These are phyloP conservation scores for Discostella stelligeroides DNA, from an alignment of 108 stramenopile genomes.

Conservation along the genomic window DNA sequence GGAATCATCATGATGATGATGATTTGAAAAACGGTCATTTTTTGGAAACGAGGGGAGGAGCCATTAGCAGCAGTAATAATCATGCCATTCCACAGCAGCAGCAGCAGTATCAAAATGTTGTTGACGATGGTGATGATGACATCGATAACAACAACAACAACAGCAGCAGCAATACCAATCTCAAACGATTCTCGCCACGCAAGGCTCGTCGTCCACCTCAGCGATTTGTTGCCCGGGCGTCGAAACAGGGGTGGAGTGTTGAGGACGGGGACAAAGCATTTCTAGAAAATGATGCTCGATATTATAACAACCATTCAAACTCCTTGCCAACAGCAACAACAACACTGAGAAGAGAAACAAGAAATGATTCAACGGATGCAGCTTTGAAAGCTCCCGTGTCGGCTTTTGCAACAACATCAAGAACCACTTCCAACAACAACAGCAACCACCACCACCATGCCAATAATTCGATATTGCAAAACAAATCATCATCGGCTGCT, in stretches of 20 bases:
- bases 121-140: no score
- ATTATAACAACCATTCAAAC: neutral
- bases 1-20: no score
- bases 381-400: neutral
- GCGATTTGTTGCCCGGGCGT: conserved; percentile 23
- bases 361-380: no score
- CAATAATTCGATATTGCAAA: neutral
- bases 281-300: neutral
- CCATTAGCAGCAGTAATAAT: no score
- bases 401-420: neutral
- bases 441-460: neutral
- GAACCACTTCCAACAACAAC: neutral
- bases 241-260: conserved; percentile 22
- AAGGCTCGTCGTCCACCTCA: neutral
- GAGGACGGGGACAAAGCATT: conserved; percentile 7
- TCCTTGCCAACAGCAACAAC: neutral
- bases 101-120: no score
- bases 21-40: no score
- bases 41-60: no score
- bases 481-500: neutral
- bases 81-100: no score
- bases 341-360: no score
- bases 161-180: no score
- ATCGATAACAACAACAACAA: no score
- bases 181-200: neutral